phyloP scores from a whole-genome alignment of 2,329 filamentous ascomycete species.

The Hypoxylon sp. region DNA sequence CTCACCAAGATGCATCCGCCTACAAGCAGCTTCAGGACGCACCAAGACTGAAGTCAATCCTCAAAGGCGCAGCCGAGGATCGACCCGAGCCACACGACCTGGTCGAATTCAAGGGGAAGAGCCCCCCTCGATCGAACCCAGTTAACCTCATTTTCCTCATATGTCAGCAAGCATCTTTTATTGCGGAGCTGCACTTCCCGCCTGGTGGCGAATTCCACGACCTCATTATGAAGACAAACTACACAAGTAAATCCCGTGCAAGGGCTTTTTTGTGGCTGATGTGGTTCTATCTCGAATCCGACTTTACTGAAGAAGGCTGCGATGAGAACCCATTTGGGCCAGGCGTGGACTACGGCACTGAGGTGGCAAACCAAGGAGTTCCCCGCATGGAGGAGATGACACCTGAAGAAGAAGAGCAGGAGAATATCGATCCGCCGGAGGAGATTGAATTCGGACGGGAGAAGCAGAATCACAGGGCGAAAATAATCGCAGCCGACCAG shows the following conservation, averaged over 20 bases:
- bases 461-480: constrained; percentile 81
- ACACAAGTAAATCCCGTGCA: constrained; percentile 86
- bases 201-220: constrained; percentile 93
- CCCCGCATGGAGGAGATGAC: constrained; percentile 77
- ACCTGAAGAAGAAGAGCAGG: constrained; percentile 73
- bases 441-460: constrained; percentile 55
- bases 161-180: constrained; percentile 88
- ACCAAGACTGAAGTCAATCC: constrained; percentile 93
- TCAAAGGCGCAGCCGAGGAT: constrained; percentile 97
- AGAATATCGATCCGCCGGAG: constrained; percentile 80
- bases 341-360: constrained; percentile 75
- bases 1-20: constrained; percentile 92
- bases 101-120: constrained; percentile 80
- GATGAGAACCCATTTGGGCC: constrained; percentile 91
- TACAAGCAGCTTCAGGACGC: constrained; percentile 99
- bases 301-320: constrained; percentile 90
- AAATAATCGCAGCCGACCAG: constrained; percentile 82
- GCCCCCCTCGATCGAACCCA: constrained; percentile 86
- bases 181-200: constrained; percentile 93
- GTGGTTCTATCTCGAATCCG: constrained; percentile 99
- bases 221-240: constrained; percentile 89
- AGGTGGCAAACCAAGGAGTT: constrained; percentile 77
- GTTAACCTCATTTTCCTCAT: constrained; percentile 98
- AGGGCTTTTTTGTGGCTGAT: constrained; percentile 96
- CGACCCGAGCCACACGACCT: constrained; percentile 85